A percentile compares a stretch with the other conserved stretches of the same genome.
phyloP scores from a whole-genome alignment of 2,329 filamentous ascomycete genomes.

The Coniochaeta sp. region DNA sequence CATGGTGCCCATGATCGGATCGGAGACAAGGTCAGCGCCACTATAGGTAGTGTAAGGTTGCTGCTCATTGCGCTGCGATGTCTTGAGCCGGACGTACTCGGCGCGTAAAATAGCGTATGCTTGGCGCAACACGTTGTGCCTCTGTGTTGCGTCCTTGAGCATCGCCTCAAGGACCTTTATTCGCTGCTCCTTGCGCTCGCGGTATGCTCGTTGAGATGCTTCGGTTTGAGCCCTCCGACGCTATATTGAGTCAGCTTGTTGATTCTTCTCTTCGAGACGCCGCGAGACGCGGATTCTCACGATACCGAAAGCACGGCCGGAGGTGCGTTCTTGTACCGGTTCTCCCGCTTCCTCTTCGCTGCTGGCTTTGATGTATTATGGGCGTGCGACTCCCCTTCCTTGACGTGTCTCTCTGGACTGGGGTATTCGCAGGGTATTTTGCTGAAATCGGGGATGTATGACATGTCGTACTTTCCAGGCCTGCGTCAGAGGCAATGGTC shows the following conservation, averaged over 20 bases:
- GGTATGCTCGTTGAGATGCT: conserved; percentile 53
- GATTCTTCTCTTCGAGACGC: not conserved
- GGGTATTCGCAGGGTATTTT: conserved; percentile 21
- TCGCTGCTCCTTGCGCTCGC: conserved; percentile 58
- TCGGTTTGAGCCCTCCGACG: conserved; percentile 53
- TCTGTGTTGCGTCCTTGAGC: conserved; percentile 44
- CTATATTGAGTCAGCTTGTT: conserved; percentile 23
- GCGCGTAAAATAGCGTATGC: conserved; percentile 44
- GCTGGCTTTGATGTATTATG: conserved; percentile 23
- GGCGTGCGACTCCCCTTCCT: conserved; percentile 15
- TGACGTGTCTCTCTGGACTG: conserved; percentile 21
- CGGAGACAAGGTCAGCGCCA: conserved; percentile 11
- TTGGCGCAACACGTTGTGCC: conserved; percentile 46
- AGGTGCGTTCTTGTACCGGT: conserved; percentile 45
- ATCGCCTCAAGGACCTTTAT: conserved; percentile 56
- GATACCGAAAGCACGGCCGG: conserved; percentile 42
- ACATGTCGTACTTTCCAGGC: conserved; percentile 23
- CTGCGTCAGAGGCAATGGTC: not conserved
- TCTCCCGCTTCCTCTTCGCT: conserved; percentile 41
- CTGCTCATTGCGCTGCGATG: conserved; percentile 19
- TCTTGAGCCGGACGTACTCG: conserved; percentile 34
- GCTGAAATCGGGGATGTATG: conserved; percentile 19
- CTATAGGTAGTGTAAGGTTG: conserved; percentile 12
- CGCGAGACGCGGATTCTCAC: conserved; percentile 19
- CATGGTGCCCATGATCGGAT: conserved; percentile 11